phyloP scores from a whole-genome alignment of 2,329 filamentous ascomycete genomes.

The Blastomyces gilchristii region DNA sequence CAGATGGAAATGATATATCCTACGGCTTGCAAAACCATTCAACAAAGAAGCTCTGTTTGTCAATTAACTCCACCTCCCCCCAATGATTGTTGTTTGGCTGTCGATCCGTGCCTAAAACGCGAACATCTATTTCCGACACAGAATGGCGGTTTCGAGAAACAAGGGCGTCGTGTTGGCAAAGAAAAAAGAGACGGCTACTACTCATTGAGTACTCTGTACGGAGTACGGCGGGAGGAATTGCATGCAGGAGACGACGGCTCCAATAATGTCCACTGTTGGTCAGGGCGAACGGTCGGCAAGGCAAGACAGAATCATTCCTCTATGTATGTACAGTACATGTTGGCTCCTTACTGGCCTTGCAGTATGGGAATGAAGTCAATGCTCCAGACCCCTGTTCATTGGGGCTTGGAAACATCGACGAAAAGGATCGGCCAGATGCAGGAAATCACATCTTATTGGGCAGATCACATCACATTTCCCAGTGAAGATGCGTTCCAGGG shows the following conservation, averaged over 20 bases:
- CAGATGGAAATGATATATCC: neutral
- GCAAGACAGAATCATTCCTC: neutral
- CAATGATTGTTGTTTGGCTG: neutral
- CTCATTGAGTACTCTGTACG: neutral
- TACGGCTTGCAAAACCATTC: slow-evolving; percentile 2
- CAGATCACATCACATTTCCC: slow-evolving; percentile 24
- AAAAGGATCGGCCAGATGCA: slow-evolving; percentile 20
- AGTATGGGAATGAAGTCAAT: slow-evolving; percentile 8
- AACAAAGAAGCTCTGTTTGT: slow-evolving; percentile 4
- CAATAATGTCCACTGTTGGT: slow-evolving; percentile 1
- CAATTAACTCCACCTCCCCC: slow-evolving; percentile 1
- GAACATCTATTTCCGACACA: slow-evolving; percentile 7
- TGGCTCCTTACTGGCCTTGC: slow-evolving; percentile 5
- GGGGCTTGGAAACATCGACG: slow-evolving; percentile 9
- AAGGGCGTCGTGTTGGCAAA: slow-evolving; percentile 4
- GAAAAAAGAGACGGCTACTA: slow-evolving; percentile 6
- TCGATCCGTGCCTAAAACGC: slow-evolving; percentile 9
- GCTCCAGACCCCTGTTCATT: slow-evolving; percentile 8
- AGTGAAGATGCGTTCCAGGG: slow-evolving; percentile 10
- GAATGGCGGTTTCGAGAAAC: slow-evolving; percentile 5
- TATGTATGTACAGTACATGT: neutral
- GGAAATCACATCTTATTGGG: slow-evolving; percentile 19
- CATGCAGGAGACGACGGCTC: slow-evolving; percentile 6
- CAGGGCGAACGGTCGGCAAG: slow-evolving; percentile 4
- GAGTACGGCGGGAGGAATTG: neutral